Base-by-base conservation (phyloP, 2,329 filamentous ascomycete species). In the Rhynchosporium secalis region DNA sequence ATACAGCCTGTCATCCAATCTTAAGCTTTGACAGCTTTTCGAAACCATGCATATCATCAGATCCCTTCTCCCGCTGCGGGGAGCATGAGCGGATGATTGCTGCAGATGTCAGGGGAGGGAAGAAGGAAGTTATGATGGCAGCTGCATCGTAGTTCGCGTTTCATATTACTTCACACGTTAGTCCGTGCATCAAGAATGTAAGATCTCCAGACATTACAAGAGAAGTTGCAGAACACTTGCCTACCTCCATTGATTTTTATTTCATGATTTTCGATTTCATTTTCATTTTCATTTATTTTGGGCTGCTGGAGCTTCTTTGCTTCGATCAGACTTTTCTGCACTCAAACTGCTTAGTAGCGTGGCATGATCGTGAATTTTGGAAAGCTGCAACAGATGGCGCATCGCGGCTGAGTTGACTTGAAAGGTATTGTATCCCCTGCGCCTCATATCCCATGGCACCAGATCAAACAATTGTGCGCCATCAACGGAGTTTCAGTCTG, bases 401-500 rank as follows among this genome's bases (percentile, higher is more conserved):
- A 31, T 15, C n/a, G 28, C n/a, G 7, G 33, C 40, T 15, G 28
- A 47, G 31, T 58, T 58, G 41, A 47, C 5, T 36, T 6, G 9
- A 36, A 36, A 6, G 33, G 52, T 43, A 8, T 45, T 46, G 5
- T 13, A 36, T 20, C 56, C 58, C 52, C 61, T 60, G 49, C 59
- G 54, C 46, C 62, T 56, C 43, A 52, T 38, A 51, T 60, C 59
- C 60, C 56, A 55, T 51, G 46, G 51, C 49, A 56, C 38, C 13
- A 51, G 61, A 52, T 65, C 62, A 66, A 65, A 66, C 61, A 45
- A 47, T 45, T 61, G 45, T 59, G 58, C 52, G 36, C 62, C 48
- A 62, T 63, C 33, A 51, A 54, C 36, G 55, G 57, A 58, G 65
- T 66, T 66, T 65, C 65, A 56, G 48, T 47, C 33, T 56, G 41